Conservation (phyloP, 2,329 filamentous ascomycete species). For the Microcyclosporella mali region DNA sequence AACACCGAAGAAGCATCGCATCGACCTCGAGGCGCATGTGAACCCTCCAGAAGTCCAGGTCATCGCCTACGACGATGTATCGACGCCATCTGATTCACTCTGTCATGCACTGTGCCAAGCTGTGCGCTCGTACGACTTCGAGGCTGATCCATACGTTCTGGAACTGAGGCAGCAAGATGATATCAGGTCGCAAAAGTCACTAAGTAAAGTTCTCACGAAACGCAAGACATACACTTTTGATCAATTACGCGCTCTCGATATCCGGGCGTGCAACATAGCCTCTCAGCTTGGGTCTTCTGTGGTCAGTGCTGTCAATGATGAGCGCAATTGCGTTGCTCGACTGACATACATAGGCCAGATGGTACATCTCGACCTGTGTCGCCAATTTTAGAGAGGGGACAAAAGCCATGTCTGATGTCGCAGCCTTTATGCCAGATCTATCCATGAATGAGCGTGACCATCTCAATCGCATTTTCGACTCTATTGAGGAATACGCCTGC, state of each 20-base stretch:
- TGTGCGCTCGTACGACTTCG: conserved; percentile 27
- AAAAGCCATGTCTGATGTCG: conserved; percentile 16
- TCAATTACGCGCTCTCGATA: conserved; percentile 33
- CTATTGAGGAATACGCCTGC: neutral
- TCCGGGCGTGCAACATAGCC: conserved; percentile 30
- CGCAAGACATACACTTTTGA: conserved; percentile 37
- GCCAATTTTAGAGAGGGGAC: conserved; percentile 22
- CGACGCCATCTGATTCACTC: conserved; percentile 13
- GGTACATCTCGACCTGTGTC: conserved; percentile 37
- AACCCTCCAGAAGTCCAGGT: conserved; percentile 56
- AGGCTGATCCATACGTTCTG: conserved; percentile 37
- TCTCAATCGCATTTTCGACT: conserved; percentile 18
- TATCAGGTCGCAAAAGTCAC: conserved; percentile 13
- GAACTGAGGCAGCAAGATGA: conserved; percentile 29
- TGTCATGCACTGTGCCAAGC: conserved; percentile 8
- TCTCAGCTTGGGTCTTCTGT: conserved; percentile 35
- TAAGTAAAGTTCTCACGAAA: conserved; percentile 27
- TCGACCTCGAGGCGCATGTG: conserved; percentile 62
- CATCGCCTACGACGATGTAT: conserved; percentile 27
- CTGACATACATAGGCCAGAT: conserved; percentile 23
- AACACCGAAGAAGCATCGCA: conserved; percentile 62
- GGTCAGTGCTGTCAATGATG: neutral
- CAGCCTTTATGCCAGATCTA: conserved; percentile 25
- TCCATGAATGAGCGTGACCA: conserved; percentile 31
- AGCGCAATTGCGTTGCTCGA: no score